Percentiles rank a stretch among this genome's conserved stretches.
Conservation (phyloP, 1,139 yeast species). For the Pichia sp. region DNA sequence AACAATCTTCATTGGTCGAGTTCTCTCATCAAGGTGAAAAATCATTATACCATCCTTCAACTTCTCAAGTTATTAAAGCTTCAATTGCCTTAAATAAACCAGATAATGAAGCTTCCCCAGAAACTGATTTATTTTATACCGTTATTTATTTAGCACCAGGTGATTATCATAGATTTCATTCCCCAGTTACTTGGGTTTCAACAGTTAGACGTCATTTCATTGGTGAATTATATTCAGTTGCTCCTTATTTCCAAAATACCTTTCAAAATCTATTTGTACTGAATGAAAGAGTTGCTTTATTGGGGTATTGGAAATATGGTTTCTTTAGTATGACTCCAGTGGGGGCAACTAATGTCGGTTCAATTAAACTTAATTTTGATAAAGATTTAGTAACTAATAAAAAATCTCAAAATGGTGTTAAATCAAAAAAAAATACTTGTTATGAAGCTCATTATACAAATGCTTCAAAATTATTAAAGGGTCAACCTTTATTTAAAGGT, state of each 20-base stretch:
- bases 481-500: conserved; percentile 84
- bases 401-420: conserved; percentile 49
- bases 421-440: conserved; percentile 67
- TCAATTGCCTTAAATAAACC: conserved; percentile 23
- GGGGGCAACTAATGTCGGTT: conserved; percentile 98
- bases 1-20: conserved; percentile 18
- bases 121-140: conserved; percentile 71
- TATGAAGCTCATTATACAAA: conserved; percentile 89
- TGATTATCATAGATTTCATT: conserved; percentile 94
- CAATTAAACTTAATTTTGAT: conserved; percentile 87
- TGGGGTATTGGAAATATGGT: conserved; percentile 96
- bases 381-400: conserved; percentile 83
- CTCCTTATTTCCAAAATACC: conserved; percentile 90
- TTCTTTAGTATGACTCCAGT: conserved; percentile 98
- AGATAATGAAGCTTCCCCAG: conserved; percentile 14
- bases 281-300: conserved; percentile 90
- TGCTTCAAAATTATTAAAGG: conserved; percentile 75
- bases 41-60: conserved; percentile 34
- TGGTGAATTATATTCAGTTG: conserved; percentile 92
- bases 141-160: conserved; percentile 98
- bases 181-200: conserved; percentile 95
- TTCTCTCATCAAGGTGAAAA: conserved; percentile 59
- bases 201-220: conserved; percentile 91
- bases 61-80: conserved; percentile 28
- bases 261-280: conserved; percentile 81